Evolutionary conservation across 108 stramenopile species (phyloP).

Genomic region (Chaetoceros tenuissimus): DNA sequence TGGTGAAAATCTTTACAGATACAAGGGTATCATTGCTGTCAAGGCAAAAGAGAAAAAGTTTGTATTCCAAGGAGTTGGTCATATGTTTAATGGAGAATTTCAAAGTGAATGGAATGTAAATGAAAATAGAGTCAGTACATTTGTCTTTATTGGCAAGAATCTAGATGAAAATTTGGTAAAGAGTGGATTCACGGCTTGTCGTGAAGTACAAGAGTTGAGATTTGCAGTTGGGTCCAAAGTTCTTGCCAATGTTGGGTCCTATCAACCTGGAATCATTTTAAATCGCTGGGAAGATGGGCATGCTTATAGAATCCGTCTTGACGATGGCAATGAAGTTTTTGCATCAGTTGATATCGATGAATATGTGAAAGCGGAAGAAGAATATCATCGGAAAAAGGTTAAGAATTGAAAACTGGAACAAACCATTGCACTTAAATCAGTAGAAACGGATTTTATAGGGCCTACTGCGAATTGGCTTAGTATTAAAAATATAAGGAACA

Average conservation of each 20-base stretch:
- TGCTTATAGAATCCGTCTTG: slow-evolving; percentile 62
- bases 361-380: slow-evolving; percentile 57
- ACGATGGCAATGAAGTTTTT: slow-evolving; percentile 49
- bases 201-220: slow-evolving; percentile 35
- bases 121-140: slow-evolving; percentile 53
- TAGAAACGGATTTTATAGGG: too few species aligned
- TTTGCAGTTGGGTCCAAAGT: slow-evolving; percentile 55
- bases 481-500: neutral
- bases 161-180: slow-evolving; percentile 48
- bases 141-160: slow-evolving; percentile 90
- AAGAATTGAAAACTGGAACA: too few species aligned
- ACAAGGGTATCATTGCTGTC: slow-evolving; percentile 90
- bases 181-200: slow-evolving; percentile 62
- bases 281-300: slow-evolving; percentile 77
- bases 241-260: slow-evolving; percentile 54
- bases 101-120: slow-evolving; percentile 25
- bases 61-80: slow-evolving; percentile 92
- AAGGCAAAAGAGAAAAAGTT: slow-evolving; percentile 79
- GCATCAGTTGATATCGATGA: slow-evolving; percentile 72
- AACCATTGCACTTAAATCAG: too few species aligned
- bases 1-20: slow-evolving; percentile 84
- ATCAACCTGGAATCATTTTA: slow-evolving; percentile 33
- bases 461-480: neutral
- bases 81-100: slow-evolving; percentile 69
- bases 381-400: too few species aligned